Conservation (phyloP, 495 filamentous ascomycete species). For the Hyaloscypha hepaticicola region DNA sequence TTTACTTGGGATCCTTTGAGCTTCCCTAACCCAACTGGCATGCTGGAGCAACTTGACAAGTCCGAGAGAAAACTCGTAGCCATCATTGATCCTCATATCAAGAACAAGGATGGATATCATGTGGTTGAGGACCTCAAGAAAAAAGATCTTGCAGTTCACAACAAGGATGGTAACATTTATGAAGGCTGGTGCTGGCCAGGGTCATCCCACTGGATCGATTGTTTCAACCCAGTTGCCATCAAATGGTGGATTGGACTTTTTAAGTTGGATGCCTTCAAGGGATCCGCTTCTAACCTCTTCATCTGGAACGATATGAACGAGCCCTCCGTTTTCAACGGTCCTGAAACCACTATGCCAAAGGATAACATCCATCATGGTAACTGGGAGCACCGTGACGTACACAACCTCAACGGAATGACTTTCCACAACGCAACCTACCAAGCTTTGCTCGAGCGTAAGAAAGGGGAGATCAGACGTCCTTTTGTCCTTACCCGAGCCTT, state of each 20-base stretch:
- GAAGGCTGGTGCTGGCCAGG: conserved; percentile 99
- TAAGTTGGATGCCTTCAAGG: conserved; percentile 82
- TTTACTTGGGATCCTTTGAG: conserved; percentile 92
- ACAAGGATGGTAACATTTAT: conserved; percentile 86
- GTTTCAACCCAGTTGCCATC: conserved; percentile 82
- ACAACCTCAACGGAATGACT: conserved; percentile 93
- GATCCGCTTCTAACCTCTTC: conserved; percentile 77
- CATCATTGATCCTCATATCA: conserved; percentile 97
- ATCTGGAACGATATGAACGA: conserved; percentile 99
- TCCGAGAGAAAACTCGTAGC: conserved; percentile 87
- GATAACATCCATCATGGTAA: conserved; percentile 88
- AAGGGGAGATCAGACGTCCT: conserved; percentile 74
- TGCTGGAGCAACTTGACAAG: conserved; percentile 81
- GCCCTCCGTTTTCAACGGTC: conserved; percentile 96
- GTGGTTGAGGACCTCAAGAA: conserved; percentile 79
- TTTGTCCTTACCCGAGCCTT: conserved; percentile 93
- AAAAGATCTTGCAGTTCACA: conserved; percentile 76
- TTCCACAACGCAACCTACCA: conserved; percentile 91
- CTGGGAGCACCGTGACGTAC: conserved; percentile 97
- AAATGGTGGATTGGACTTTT: conserved; percentile 90
- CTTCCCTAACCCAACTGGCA: conserved; percentile 81
- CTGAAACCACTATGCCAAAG: conserved; percentile 96
- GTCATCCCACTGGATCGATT: conserved; percentile 92
- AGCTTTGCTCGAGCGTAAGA: conserved; percentile 75
- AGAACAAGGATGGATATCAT: conserved; percentile 76